A percentile compares a stretch with the other conserved stretches of the same genome.
These are phyloP conservation scores for Skeletonema tropicum DNA, from an alignment of 108 stramenopile genomes.

Conservation along the genomic window DNA sequence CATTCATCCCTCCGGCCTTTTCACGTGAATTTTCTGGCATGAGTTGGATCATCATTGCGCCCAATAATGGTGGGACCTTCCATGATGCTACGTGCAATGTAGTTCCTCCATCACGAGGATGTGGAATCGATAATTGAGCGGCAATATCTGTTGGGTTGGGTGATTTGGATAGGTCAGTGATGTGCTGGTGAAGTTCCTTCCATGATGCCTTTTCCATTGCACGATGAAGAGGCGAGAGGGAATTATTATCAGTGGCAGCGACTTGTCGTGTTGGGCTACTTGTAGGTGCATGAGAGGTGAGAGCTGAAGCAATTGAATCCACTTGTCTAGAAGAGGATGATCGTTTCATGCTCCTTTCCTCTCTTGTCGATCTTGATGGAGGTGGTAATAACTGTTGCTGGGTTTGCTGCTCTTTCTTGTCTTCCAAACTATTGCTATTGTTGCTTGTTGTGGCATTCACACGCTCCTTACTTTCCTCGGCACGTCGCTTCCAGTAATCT, in stretches of 20 bases:
- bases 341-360: neutral
- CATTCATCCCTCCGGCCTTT: neutral
- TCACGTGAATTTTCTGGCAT: slow-evolving; percentile 33
- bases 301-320: slow-evolving; percentile 38
- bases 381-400: neutral
- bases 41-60: slow-evolving; percentile 44
- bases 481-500: slow-evolving; percentile 41
- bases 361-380: too few relatives aligned
- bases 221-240: slow-evolving; percentile 1
- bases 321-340: slow-evolving; percentile 5
- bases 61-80: slow-evolving; percentile 55
- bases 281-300: neutral
- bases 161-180: neutral
- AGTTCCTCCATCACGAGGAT: slow-evolving; percentile 36
- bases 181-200: neutral
- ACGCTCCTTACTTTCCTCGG: slow-evolving; percentile 35
- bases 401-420: neutral
- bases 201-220: neutral
- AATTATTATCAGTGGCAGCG: neutral
- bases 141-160: slow-evolving; percentile 11
- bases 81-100: slow-evolving; percentile 52
- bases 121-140: slow-evolving; percentile 20
- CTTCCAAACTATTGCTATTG: neutral
- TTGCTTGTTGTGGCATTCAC: neutral
- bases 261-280: neutral